A percentile compares a stretch with the other conserved stretches of the same genome.
Evolutionary conservation across 148 eudicot species (phyloP).

Genomic region (Cornus kousa): DNA sequence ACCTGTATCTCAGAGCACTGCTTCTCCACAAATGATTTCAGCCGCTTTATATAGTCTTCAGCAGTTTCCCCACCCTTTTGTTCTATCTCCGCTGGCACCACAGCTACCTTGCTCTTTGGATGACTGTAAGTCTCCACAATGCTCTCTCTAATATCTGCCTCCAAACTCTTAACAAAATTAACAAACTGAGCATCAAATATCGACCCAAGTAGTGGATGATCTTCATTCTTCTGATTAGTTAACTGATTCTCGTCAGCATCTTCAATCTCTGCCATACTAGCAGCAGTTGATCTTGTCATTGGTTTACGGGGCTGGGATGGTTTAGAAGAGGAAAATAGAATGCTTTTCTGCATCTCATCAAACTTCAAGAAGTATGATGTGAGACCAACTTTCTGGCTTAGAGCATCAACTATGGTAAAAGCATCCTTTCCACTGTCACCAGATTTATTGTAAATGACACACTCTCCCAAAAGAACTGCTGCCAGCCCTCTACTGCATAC

Average conservation of each 20-base stretch:
- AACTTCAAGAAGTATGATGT: constrained; percentile 75
- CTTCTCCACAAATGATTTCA: constrained; percentile 76
- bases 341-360: constrained; percentile 82
- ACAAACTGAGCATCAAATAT: constrained; percentile 70
- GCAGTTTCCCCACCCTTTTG: constrained; percentile 72
- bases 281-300: constrained; percentile 73
- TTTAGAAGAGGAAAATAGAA: constrained; percentile 57
- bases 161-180: constrained; percentile 53
- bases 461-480: constrained; percentile 79
- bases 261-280: constrained; percentile 80
- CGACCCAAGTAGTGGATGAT: constrained; percentile 70
- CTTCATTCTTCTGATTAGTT: constrained; percentile 47
- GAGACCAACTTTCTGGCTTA: constrained; percentile 86
- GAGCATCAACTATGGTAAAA: constrained; percentile 67
- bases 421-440: constrained; percentile 65
- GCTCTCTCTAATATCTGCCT: constrained; percentile 68
- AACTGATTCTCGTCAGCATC: constrained; percentile 53
- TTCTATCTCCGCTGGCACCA: constrained; percentile 88
- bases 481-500: constrained; percentile 70
- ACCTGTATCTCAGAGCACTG: constrained; percentile 97
- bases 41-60: constrained; percentile 65
- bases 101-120: constrained; percentile 84
- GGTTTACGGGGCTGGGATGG: constrained; percentile 51
- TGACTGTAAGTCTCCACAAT: constrained; percentile 75
- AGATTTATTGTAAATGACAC: constrained; percentile 65